Evolutionary conservation across 768 basidiomycete species (phyloP), one percentile per base, ranked within the genome.

Genomic region (Obba rivulosa): DNA sequence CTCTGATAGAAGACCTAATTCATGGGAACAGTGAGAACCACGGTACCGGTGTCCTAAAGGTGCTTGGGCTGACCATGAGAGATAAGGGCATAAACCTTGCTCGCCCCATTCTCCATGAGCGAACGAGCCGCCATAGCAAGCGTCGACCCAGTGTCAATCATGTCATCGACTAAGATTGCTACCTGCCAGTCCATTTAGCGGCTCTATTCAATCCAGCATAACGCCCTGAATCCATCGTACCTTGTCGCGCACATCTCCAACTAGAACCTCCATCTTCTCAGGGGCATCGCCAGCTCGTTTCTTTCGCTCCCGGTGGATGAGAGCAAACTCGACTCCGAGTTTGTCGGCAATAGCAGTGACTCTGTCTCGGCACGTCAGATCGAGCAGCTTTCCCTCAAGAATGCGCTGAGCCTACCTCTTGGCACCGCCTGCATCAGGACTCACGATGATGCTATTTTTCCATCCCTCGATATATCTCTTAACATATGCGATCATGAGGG

Each of bases 361-460:
- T 45, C 93, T 96, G 62, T 4, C 34, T 14, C 48, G 34, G 40
- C 20, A 44, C 49, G 34, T 43, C 36, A 48, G 34, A 3, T n/a
- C 35, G 16, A 16, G 41, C 35, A 17, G 9, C 11, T 10, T 17
- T 5, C 20, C n/a, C 13, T 41, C 41, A 22, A 8, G 18, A 56
- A 47, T 42, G 54, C 38, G 48, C 54, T 43, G 18, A 7, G 73
- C 85, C 60, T 59, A 92, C 95, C 95, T 79, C 74, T 97, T 98
- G n/a, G 95, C 93, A 56, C 95, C 95, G 25, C 95, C 95, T 1
- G 95, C 95, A 68, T 98, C 95, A 0, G 95, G 95, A 66, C 90
- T 93, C 62, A 98, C 94, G 54, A 98, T 84, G 57, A 98, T 90
- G 46, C 79, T 79, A 59, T 95, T 76, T 59, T 83, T 63, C 87